Base-by-base conservation (phyloP, 257 asterid genomes). In the Leonotis leonurus region DNA sequence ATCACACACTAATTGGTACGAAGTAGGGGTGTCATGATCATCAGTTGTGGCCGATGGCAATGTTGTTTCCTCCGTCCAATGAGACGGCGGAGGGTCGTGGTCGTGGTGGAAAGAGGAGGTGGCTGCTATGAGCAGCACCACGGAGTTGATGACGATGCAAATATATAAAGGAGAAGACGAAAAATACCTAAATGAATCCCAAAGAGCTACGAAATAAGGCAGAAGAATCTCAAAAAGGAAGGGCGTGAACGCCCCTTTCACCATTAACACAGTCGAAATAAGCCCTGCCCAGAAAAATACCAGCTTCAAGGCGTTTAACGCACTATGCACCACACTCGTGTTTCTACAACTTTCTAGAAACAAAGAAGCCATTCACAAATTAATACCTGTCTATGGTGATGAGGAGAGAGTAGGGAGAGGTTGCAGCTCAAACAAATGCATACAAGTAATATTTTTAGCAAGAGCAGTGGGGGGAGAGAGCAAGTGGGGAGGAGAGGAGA, bases 81-180 rank as follows among this genome's bases (percentile, higher is more conserved):
- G 44, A 5, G 17, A 20, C 10, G 51, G 26, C 3, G 51, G 51
- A 48, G 29, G 54, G 50, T 43, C 50, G 44, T 24, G 57, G 57
- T 8, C 59, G 44, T 32, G 51, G 4, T 64, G 68, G 0, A 52
- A 77, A 56, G 65, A 27, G n/a, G 85, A 80, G 46, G 86, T 73
- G 65, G 65, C 81, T 1, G 60, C 72, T 12, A 86, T 84, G 12
- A 78, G 61, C 36, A 79, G 25, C 16, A 84, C 77, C 45, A 78
- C 72, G 46, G 62, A 63, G 75, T 80, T 78, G 69, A 81, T 81
- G 72, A 75, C 24, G 70, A 86, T 39, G 68, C 72, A 62, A 3
- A 78, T 76, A 26, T 56, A 72, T 0, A 84, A 53, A 24, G 79
- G 75, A 55, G 92, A 84, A 27, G 95, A 76, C 44, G 78, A 60